These are phyloP conservation scores for Fusarium staphyleae DNA, from an alignment of 2,329 filamentous ascomycete species.

Conservation along the genomic window DNA sequence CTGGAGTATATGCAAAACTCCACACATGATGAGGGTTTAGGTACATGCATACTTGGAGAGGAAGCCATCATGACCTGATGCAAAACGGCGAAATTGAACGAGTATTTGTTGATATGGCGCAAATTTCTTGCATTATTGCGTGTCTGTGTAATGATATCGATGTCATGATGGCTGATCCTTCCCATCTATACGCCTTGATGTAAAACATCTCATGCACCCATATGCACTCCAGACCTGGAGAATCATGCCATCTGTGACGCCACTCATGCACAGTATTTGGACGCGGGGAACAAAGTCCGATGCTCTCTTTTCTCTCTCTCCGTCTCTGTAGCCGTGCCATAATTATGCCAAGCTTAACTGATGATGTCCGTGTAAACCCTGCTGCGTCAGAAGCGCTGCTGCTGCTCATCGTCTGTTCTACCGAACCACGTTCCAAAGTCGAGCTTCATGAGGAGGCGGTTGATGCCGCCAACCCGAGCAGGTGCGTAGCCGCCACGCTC, in stretches of 20 bases:
- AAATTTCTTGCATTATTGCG: slow-evolving; percentile 13
- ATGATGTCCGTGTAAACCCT: slow-evolving; percentile 1
- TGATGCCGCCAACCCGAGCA: slow-evolving; percentile 77
- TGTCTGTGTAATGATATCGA: slow-evolving; percentile 19
- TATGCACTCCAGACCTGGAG: slow-evolving; percentile 29
- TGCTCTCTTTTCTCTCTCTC: no score
- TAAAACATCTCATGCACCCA: slow-evolving; percentile 10
- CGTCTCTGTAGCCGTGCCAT: slow-evolving; percentile 25
- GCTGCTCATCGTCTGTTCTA: slow-evolving; percentile 34
- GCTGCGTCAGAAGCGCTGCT: slow-evolving; percentile 12
- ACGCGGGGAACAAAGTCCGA: no score
- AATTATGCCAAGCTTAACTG: slow-evolving; percentile 17
- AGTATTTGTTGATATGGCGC: slow-evolving; percentile 19
- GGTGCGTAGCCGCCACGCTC: slow-evolving; percentile 65
- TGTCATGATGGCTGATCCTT: slow-evolving; percentile 17
- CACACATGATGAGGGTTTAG: slow-evolving; percentile 20
- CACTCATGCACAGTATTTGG: slow-evolving; percentile 24
- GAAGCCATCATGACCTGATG: slow-evolving; percentile 36
- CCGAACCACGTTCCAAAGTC: slow-evolving; percentile 71
- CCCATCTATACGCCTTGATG: slow-evolving; percentile 1
- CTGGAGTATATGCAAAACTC: slow-evolving; percentile 12
- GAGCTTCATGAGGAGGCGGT: slow-evolving; percentile 89
- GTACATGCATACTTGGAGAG: slow-evolving; percentile 32
- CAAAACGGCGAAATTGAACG: slow-evolving; percentile 32
- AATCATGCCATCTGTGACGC: slow-evolving; percentile 42